A percentile compares a stretch with the other conserved stretches of the same genome.
These are phyloP conservation scores for Eragrostis curvula DNA, from an alignment of 176 grass and related monocot species.

Conservation along the genomic window DNA sequence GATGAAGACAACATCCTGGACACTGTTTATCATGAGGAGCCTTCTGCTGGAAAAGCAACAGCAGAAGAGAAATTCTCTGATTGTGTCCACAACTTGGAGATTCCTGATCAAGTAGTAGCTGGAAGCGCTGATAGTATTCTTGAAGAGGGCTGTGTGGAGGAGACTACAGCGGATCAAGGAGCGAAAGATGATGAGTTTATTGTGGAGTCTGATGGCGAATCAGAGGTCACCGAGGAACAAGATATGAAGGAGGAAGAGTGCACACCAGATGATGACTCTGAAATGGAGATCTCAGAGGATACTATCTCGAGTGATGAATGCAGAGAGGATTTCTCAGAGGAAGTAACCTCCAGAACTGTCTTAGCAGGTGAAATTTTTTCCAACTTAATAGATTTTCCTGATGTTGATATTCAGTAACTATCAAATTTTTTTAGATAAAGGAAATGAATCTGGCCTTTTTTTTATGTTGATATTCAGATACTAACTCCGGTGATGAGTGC, in stretches of 20 bases:
- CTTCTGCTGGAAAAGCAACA: neutral
- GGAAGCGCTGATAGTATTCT: neutral
- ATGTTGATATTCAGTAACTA: constrained; percentile 4
- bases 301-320: neutral
- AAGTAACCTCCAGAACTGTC: constrained; percentile 24
- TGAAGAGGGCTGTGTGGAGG: neutral
- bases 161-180: neutral
- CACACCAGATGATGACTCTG: constrained; percentile 27
- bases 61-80: constrained; percentile 9
- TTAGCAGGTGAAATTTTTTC: constrained; percentile 43
- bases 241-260: constrained; percentile 8
- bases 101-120: constrained; percentile 8
- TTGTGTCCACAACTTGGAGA: neutral
- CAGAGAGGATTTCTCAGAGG: constrained; percentile 28
- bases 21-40: neutral
- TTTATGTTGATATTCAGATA: no score
- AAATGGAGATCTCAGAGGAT: constrained; percentile 52
- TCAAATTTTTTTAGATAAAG: no score
- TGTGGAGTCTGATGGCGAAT: neutral
- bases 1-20: constrained; percentile 29
- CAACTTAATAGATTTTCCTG: neutral
- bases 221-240: neutral
- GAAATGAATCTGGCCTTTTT: no score
- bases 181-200: neutral
- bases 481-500: no score